Evolutionary conservation across 2,329 filamentous ascomycete species (phyloP), one percentile per base, ranked within the genome.

Genomic region (Aspergillus felis): DNA sequence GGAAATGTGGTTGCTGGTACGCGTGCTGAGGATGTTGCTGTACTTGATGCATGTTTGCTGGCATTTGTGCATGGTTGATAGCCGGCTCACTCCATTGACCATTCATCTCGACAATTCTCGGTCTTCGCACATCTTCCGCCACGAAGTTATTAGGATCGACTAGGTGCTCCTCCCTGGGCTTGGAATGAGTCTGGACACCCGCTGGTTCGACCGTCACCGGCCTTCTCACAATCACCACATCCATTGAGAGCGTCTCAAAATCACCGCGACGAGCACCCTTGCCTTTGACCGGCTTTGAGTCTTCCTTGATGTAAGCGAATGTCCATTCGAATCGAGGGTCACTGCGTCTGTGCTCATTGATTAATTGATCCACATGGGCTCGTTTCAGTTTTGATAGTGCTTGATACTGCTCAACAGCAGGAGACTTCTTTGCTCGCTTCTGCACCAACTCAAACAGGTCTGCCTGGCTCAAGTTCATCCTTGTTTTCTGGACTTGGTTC

Each of bases 281-380:
- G 25, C 69, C 63, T 55, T 68, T 68, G 47, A 65, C 61, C 0
- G 64, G 54, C 48, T 66, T 64, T 27, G 68, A 61, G 6, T 69
- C 64, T 52, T 69, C 69, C 50, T 72, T 69, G 25, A 72, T 66
- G 59, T 74, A 76, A n/a, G 69, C 72, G 50, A 66, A 74, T n/a
- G 61, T 69, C 72, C 74, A 77, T 57, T 73, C 66, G 17, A 71
- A 73, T 4, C 64, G 62, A 17, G 64, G 62, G 32, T 75, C 68
- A 17, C 56, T 59, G 4, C 59, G 57, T 46, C 66, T 68, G 44
- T 69, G 68, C 48, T 73, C 70, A 17, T 69, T 61, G 17, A 77
- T 68, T 25, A 78, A 56, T 20, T 65, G 61, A 24, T 73, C 69
- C 44, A 78, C 68, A 58, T 74, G 73, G 6, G 62, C 57, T 3